Base-by-base conservation (phyloP, 148 eudicot genomes). In the Dianthus caryophyllus region DNA sequence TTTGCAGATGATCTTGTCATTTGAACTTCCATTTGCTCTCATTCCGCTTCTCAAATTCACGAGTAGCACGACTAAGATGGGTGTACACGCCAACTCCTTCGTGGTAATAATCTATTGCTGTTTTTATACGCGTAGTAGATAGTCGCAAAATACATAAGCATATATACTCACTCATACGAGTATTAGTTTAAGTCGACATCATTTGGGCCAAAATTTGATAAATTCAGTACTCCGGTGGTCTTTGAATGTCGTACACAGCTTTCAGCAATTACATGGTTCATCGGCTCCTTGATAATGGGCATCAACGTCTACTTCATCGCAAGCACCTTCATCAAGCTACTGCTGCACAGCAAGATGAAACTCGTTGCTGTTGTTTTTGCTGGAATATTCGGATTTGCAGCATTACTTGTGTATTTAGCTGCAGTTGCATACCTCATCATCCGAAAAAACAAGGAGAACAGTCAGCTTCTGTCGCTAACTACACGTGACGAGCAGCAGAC, bases 11-110 rank as follows among this genome's bases (percentile, higher is more conserved):
- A 90, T 95, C 70, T 82, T 95, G 75, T 90, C 97, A 43, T 95
- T 90, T 77, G 99, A 90, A 65, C 99, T 95, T 55, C 99, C 99
- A 59, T 95, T 95, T 79, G 99, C 99, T 57, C 93, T 95, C 51
- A 79, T 95, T 73, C 99, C 99, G 18, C 97, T 95, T 70, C 97
- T 95, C 77, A 95, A 95, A 78, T 95, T 95, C 79, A 86, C 97
- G 31, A 95, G 99, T 76, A 85, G 99, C 86, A 87, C 84, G 76
- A 84, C 93, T 31, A 95, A 90, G 88, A 95, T 95, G 99, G 99
- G 99, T 14, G 21, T 17, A 43, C 73, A 88, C 75, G 89, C 80
- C 52, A 95, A 95, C 78, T 88, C 99, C 20, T 24, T 58, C n/a
- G 52, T 59, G 71, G 99, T 90, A 81, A 81, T 90, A 81, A 81